These are phyloP conservation scores for Phytophthora uliginosa DNA, from an alignment of 352 stramenopile species.

Conservation along the genomic window DNA sequence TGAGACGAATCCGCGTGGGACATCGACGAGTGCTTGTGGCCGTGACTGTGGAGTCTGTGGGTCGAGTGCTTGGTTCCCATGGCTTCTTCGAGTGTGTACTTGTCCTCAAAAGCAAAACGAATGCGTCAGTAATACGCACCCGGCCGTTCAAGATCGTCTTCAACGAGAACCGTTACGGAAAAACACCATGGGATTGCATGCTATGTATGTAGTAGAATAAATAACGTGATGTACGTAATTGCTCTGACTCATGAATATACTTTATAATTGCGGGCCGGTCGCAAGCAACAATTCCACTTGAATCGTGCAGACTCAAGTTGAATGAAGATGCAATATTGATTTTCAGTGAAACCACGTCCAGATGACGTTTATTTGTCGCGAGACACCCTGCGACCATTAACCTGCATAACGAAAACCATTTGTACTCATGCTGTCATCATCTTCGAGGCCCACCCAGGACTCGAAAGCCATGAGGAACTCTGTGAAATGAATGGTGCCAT, in stretches of 20 bases:
- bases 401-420: neutral
- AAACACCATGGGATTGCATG: neutral
- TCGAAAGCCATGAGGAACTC: conserved; percentile 92
- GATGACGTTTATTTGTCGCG: neutral
- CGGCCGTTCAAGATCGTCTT: conserved; percentile 2
- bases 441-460: conserved; percentile 87
- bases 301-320: too few relatives aligned
- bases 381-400: neutral
- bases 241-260: too few relatives aligned
- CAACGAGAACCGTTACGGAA: conserved; percentile 4
- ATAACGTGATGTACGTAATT: too few relatives aligned
- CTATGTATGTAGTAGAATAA: too few relatives aligned
- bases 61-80: conserved; percentile 19
- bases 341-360: neutral
- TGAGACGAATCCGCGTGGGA: conserved; percentile 1
- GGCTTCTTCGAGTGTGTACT: neutral
- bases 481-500: conserved; percentile 90
- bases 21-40: neutral
- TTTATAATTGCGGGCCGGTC: too few relatives aligned
- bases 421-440: conserved; percentile 26
- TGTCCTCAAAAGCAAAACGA: neutral
- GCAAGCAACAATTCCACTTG: too few relatives aligned
- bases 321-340: neutral
- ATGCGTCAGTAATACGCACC: neutral
- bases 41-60: conserved; percentile 2